phyloP scores from a whole-genome alignment of 2,329 filamentous ascomycete genomes.

The Alternaria rosae region DNA sequence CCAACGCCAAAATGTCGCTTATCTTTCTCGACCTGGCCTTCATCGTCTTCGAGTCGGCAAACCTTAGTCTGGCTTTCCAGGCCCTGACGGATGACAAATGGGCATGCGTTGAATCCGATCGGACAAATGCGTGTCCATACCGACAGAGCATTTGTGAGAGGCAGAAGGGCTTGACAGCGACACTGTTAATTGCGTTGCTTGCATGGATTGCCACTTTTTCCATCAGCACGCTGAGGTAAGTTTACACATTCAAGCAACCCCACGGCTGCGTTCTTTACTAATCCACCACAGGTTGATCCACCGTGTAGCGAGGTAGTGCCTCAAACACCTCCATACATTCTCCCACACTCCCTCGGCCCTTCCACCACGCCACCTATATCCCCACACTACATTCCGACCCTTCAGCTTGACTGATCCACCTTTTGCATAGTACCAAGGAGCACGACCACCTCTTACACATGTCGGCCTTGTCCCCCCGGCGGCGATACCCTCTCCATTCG shows the following conservation, averaged over 20 bases:
- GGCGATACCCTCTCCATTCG: slow-evolving; percentile 3
- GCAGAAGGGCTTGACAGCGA: slow-evolving; percentile 75
- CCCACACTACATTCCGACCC: slow-evolving; percentile 1
- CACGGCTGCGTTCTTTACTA: slow-evolving; percentile 1
- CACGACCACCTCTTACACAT: slow-evolving; percentile 5
- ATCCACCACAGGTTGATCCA: slow-evolving; percentile 34
- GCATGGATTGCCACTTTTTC: slow-evolving; percentile 93
- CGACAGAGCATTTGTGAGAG: slow-evolving; percentile 63
- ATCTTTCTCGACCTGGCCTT: slow-evolving; percentile 94
- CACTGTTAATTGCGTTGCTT: slow-evolving; percentile 80
- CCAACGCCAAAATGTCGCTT: slow-evolving; percentile 84
- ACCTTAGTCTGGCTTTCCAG: slow-evolving; percentile 87
- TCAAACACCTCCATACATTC: slow-evolving; percentile 6
- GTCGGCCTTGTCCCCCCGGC: slow-evolving; percentile 11
- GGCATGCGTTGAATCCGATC: slow-evolving; percentile 49
- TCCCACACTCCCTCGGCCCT: slow-evolving; percentile 4
- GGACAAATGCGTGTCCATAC: slow-evolving; percentile 30
- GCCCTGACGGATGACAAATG: slow-evolving; percentile 72
- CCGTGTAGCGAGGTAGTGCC: slow-evolving; percentile 40
- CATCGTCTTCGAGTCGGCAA: slow-evolving; percentile 96
- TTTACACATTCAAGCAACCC: neutral
- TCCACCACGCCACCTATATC: slow-evolving; percentile 2
- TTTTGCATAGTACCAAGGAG: slow-evolving; percentile 3
- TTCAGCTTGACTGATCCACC: slow-evolving; percentile 6
- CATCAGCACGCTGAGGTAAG: slow-evolving; percentile 66